phyloP scores from a whole-genome alignment of 331 rosid genomes.

The Arachis monticola region DNA sequence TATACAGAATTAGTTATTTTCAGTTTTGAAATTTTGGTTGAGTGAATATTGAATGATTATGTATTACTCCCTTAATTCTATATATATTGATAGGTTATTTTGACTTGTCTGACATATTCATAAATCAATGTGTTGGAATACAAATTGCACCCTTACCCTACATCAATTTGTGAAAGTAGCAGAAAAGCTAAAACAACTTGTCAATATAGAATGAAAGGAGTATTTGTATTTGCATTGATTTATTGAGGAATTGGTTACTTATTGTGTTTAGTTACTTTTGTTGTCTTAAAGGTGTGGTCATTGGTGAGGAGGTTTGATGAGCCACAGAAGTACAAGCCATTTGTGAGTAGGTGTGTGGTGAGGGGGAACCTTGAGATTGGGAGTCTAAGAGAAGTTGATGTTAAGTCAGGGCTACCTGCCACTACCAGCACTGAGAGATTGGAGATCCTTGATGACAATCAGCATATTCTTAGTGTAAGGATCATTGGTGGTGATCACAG shows the following conservation, averaged over 20 bases:
- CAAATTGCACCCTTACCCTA: too few species aligned
- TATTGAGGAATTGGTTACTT: constrained; percentile 28
- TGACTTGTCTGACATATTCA: too few species aligned
- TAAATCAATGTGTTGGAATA: too few species aligned
- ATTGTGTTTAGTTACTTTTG: neutral
- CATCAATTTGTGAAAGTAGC: too few species aligned
- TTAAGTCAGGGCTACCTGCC: constrained; percentile 96
- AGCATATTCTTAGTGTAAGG: constrained; percentile 78
- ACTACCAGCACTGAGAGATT: constrained; percentile 98
- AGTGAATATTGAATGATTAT: neutral
- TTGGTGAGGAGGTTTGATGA: constrained; percentile 93
- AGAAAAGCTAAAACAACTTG: too few species aligned
- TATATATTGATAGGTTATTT: too few species aligned
- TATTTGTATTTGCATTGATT: neutral
- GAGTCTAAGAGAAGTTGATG: constrained; percentile 90
- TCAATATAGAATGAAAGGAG: too few species aligned
- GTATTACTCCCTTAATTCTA: too few species aligned
- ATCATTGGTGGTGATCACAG: constrained; percentile 95
- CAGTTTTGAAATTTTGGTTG: neutral
- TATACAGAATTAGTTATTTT: neutral
- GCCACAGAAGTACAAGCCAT: constrained; percentile 90
- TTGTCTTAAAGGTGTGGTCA: constrained; percentile 77
- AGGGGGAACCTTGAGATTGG: constrained; percentile 89
- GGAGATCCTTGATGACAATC: constrained; percentile 86
- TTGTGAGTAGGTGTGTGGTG: constrained; percentile 85